These are phyloP conservation scores for Murraya koenigii DNA, from an alignment of 345 rosid genomes.

Conservation along the genomic window DNA sequence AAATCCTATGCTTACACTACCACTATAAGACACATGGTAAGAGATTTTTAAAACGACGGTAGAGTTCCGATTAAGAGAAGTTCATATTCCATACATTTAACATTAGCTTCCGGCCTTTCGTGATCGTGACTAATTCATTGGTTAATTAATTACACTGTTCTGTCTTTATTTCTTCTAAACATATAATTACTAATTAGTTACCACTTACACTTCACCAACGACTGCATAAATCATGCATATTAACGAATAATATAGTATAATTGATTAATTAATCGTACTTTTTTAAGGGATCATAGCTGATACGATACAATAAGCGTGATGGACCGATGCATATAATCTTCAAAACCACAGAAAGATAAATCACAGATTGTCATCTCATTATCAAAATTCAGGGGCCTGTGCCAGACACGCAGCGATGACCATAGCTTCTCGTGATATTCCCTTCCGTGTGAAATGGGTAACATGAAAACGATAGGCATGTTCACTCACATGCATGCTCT, in stretches of 20 bases:
- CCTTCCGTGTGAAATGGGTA: conserved; percentile 7
- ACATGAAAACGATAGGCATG: conserved; percentile 6
- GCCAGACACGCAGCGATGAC: not conserved
- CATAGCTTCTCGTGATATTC: not conserved
- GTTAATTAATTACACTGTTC: too few relatives aligned
- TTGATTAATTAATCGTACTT: not conserved
- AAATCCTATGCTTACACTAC: too few relatives aligned
- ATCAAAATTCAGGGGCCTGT: not conserved
- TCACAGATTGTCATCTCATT: not conserved
- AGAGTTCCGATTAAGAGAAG: too few relatives aligned
- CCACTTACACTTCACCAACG: too few relatives aligned
- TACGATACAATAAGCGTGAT: not conserved
- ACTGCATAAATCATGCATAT: not conserved
- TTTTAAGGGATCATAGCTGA: not conserved
- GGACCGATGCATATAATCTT: not conserved
- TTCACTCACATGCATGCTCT: conserved; percentile 3
- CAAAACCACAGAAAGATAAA: not conserved
- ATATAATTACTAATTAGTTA: too few relatives aligned
- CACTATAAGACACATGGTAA: too few relatives aligned
- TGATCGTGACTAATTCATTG: too few relatives aligned
- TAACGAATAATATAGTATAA: not conserved
- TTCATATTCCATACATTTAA: too few relatives aligned
- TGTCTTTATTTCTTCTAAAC: too few relatives aligned
- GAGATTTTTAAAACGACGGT: too few relatives aligned
- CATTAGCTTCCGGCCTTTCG: too few relatives aligned